Evolutionary conservation across 2,329 filamentous ascomycete species (phyloP).

Genomic region (Atkinsonella hypoxylon): DNA sequence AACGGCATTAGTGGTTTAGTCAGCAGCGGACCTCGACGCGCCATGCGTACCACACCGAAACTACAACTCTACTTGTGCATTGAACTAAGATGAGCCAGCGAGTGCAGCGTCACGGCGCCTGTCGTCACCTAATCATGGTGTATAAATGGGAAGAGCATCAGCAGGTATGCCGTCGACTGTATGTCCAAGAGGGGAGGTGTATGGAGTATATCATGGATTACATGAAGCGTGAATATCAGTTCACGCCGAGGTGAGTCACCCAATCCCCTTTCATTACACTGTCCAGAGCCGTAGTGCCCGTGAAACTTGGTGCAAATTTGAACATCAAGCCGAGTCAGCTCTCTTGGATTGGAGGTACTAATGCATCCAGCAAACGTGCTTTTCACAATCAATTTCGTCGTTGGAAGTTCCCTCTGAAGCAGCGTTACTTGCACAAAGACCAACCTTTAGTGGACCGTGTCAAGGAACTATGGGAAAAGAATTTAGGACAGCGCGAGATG

Average conservation of each 20-base stretch:
- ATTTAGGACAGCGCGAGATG: constrained; percentile 63
- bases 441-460: constrained; percentile 54
- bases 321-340: not conserved
- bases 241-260: constrained; percentile 57
- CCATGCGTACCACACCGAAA: no score
- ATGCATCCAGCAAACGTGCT: constrained; percentile 51
- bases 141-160: constrained; percentile 35
- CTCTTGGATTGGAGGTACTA: not conserved
- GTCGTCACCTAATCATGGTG: constrained; percentile 23
- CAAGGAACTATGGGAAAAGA: constrained; percentile 67
- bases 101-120: no score
- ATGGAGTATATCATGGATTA: constrained; percentile 65
- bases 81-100: no score
- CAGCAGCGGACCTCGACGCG: no score
- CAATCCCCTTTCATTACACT: constrained; percentile 5
- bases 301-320: constrained; percentile 8
- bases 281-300: not conserved
- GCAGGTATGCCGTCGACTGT: constrained; percentile 44
- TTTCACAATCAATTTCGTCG: constrained; percentile 65
- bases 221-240: constrained; percentile 52
- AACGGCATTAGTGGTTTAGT: no score
- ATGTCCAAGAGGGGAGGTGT: constrained; percentile 62
- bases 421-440: constrained; percentile 61
- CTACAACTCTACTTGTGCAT: no score
- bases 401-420: constrained; percentile 70